Evolutionary conservation across 1,139 yeast species (phyloP), one percentile per base, ranked within the genome.

Genomic region (Sugiyamaella castrensis): DNA sequence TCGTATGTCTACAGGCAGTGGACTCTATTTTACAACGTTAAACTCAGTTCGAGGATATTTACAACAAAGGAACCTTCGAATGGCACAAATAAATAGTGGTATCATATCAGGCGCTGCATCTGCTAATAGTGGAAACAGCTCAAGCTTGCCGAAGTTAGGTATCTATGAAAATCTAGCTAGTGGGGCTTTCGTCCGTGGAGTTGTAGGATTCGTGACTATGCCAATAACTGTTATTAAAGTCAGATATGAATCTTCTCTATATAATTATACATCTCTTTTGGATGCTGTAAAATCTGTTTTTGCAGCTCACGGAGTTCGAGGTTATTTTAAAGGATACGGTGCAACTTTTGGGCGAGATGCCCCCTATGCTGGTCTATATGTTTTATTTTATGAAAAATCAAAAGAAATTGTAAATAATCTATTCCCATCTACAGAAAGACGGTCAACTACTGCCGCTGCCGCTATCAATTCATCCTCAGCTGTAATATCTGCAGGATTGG

Each of bases 161-260:
- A 82, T 82, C 57, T 61, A 73, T 42, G 91, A 84, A 53, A 92
- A 92, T 63, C 69, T 91, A 50, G 53, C 79, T 4, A 75, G 91
- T 0, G 98, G 98, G 2, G 87, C 87, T 40, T 61, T 82, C 1
- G 84, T 94, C 1, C 73, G 98, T 50, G 91, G 92, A 0, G 55
- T 79, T 1, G 96, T 89, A 4, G 98, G 98, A 0, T 76, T 84
- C 55, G 55, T 87, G 16, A 88, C 96, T n/a, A 92, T 92, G 98
- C 98, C 98, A 0, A 79, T 92, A n/a, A 92, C 98, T 0, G 82
- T 92, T n/a, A 70, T 92, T 41, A 92, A 92, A 63, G 94, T 95
- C 9, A 75, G 98, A 40, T 89, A 79, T 61, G 98, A 92, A 67
- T 67, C 72, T 8, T 84, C 84, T 47, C 59, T 84, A 51, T 91